phyloP scores from a whole-genome alignment of 306 rosid genomes.

The Hylodesmum podocarpum region DNA sequence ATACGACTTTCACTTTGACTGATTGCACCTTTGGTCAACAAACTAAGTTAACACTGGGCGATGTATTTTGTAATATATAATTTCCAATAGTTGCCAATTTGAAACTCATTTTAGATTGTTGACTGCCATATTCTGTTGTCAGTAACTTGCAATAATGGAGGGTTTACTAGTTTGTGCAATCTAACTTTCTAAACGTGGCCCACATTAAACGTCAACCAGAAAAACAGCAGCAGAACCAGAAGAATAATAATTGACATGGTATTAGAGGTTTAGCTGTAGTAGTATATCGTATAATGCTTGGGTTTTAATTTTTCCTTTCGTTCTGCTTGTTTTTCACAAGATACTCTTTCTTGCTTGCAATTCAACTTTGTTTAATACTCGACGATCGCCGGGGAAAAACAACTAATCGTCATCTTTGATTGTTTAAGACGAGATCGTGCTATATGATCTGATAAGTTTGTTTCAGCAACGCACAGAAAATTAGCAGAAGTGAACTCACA shows the following conservation, averaged over 20 bases:
- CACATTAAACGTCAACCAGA: not conserved
- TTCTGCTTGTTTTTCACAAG: not conserved
- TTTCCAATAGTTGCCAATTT: slow-evolving; percentile 29
- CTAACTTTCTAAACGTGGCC: not conserved
- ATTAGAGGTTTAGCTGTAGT: not conserved
- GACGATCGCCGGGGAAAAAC: not conserved
- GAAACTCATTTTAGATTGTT: not conserved
- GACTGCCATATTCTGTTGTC: not conserved
- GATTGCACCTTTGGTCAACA: slow-evolving; percentile 25
- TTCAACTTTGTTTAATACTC: not conserved
- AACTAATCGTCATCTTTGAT: not conserved
- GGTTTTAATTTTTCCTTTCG: not conserved
- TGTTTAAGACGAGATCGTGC: not conserved
- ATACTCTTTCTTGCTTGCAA: not conserved
- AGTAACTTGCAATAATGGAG: not conserved
- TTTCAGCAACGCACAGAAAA: too few species aligned
- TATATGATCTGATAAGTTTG: not conserved
- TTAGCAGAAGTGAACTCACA: too few species aligned
- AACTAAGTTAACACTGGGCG: slow-evolving; percentile 26
- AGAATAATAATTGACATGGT: not conserved
- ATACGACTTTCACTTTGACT: slow-evolving; percentile 18
- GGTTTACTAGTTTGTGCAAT: not conserved
- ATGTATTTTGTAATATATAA: slow-evolving; percentile 28
- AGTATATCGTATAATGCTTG: not conserved
- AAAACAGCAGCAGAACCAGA: not conserved